Percentiles rank a stretch among this genome's conserved stretches.
Evolutionary conservation across 306 rosid genomes (phyloP).

Genomic region (Trifolium pratense): DNA sequence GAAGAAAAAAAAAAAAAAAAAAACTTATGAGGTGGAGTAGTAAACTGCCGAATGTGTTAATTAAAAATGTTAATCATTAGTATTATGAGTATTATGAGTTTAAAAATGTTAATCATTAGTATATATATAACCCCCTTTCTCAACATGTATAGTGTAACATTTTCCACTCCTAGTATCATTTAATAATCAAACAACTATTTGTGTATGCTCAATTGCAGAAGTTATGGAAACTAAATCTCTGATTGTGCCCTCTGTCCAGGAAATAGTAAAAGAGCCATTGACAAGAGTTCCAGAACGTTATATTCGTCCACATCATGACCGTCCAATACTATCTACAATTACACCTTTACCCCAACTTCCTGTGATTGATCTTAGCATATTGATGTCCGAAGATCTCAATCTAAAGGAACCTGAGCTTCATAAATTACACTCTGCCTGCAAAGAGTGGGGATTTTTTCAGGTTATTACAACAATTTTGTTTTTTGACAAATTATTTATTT

Average conservation of each 20-base stretch:
- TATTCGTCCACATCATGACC: slow-evolving; percentile 22
- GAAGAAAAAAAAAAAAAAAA: no score
- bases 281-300: slow-evolving; percentile 29
- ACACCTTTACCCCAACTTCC: slow-evolving; percentile 46
- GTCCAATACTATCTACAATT: slow-evolving; percentile 7
- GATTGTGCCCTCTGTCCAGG: slow-evolving; percentile 31
- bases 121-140: background rate
- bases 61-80: no score
- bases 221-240: background rate
- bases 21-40: no score
- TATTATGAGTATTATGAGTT: no score
- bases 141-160: background rate
- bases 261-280: background rate
- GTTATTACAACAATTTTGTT: slow-evolving; percentile 4
- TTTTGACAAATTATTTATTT: no score
- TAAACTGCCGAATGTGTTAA: background rate
- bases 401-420: slow-evolving; percentile 39
- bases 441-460: slow-evolving; percentile 64
- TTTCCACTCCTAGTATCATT: background rate
- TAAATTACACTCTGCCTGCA: slow-evolving; percentile 50
- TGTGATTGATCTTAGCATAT: slow-evolving; percentile 45
- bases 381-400: slow-evolving; percentile 35
- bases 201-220: background rate
- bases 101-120: no score
- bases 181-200: background rate